These are phyloP conservation scores for Heliosperma pusillum DNA, from an alignment of 148 eudicot genomes.

Conservation along the genomic window DNA sequence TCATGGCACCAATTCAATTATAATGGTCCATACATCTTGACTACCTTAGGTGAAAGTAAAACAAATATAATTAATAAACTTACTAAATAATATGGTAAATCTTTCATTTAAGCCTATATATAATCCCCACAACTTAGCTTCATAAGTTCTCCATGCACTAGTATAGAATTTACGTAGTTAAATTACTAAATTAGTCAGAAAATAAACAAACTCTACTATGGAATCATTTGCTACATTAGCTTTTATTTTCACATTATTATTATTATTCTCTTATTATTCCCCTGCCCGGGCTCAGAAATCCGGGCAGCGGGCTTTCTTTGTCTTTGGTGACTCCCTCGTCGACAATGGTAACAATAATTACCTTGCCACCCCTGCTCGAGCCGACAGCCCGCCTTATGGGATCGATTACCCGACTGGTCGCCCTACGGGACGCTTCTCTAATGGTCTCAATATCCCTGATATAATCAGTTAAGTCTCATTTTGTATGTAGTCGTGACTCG, in stretches of 20 bases:
- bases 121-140: constrained; percentile 4
- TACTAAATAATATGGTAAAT: neutral
- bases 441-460: constrained; percentile 67
- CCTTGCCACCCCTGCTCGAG: constrained; percentile 62
- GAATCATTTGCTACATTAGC: constrained; percentile 14
- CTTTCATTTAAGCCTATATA: constrained; percentile 15
- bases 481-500: too few species aligned
- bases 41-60: constrained; percentile 16
- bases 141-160: constrained; percentile 9
- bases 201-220: neutral
- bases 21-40: constrained; percentile 23
- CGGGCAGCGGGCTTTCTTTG: constrained; percentile 48
- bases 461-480: constrained; percentile 55
- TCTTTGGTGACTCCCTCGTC: constrained; percentile 70
- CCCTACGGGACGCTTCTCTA: constrained; percentile 69
- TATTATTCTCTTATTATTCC: neutral
- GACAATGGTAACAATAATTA: constrained; percentile 72
- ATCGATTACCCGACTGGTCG: constrained; percentile 57
- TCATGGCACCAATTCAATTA: constrained; percentile 11
- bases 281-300: constrained; percentile 16
- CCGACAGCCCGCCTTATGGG: constrained; percentile 70
- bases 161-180: neutral
- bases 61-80: constrained; percentile 23
- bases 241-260: constrained; percentile 7
- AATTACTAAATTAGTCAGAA: neutral